Evolutionary conservation across 2,329 filamentous ascomycete genomes (phyloP).

Genomic region (Pyricularia grisea): DNA sequence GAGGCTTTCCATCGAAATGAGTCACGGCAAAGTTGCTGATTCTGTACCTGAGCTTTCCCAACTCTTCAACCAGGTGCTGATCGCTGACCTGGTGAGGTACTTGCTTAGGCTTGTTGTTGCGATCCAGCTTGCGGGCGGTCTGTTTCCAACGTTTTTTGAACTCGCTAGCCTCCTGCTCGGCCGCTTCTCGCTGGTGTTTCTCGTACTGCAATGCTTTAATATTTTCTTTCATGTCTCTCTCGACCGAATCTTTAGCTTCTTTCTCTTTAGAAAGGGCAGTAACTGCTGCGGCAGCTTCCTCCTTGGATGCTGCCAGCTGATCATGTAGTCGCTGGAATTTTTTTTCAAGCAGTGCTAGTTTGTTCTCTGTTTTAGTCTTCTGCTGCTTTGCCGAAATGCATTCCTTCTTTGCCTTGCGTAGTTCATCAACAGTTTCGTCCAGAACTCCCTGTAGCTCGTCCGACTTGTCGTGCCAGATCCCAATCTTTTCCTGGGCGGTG

Average conservation of each 20-base stretch:
- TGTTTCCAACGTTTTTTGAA: not conserved
- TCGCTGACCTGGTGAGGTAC: not conserved
- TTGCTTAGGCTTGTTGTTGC: not conserved
- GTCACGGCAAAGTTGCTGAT: slow-evolving; percentile 5
- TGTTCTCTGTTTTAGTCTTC: not conserved
- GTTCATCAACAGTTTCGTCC: not conserved
- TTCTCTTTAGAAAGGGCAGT: not conserved
- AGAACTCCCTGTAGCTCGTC: not conserved
- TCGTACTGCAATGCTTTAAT: not conserved
- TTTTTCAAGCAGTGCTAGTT: not conserved
- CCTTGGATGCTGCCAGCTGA: not conserved
- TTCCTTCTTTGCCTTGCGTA: not conserved
- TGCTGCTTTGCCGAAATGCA: not conserved
- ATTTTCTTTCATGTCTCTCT: not conserved
- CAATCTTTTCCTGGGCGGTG: not conserved
- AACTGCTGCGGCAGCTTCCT: not conserved
- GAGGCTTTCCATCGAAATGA: not conserved
- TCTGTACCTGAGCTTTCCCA: not conserved
- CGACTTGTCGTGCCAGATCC: not conserved
- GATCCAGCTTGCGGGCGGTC: not conserved
- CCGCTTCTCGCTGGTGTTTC: not conserved
- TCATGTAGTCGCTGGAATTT: not conserved
- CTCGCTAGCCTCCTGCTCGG: not conserved
- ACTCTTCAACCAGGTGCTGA: not conserved
- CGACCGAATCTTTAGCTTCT: not conserved